Evolutionary conservation across 2,329 filamentous ascomycete species (phyloP).

Genomic region (Ceratocystis destructans): DNA sequence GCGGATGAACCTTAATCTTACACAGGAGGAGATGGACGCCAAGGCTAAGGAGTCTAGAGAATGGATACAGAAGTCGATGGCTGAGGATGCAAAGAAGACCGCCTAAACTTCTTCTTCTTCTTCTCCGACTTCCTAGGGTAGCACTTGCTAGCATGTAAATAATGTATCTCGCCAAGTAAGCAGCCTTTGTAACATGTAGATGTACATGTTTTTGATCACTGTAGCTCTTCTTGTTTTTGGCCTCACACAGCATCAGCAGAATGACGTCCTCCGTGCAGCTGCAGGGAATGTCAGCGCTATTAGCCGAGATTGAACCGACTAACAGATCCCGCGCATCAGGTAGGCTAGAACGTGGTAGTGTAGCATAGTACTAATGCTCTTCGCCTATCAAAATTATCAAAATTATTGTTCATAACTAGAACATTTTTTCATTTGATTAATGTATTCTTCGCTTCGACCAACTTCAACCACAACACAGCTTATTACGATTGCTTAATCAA

Average conservation of each 20-base stretch:
- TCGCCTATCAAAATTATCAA: neutral
- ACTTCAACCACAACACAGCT: neutral
- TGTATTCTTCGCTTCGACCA: neutral
- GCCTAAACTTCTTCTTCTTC: neutral
- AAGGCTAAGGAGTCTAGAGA: constrained; percentile 37
- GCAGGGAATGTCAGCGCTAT: neutral
- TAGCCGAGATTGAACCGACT: neutral
- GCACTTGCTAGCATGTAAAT: neutral
- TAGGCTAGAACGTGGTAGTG: neutral
- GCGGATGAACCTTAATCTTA: constrained; percentile 38
- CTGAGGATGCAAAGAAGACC: constrained; percentile 45
- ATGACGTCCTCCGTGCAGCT: neutral
- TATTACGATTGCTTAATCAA: neutral
- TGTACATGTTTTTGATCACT: neutral
- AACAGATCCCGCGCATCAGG: neutral
- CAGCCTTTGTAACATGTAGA: neutral
- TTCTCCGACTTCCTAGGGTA: neutral
- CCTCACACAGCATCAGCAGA: neutral
- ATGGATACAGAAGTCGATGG: constrained; percentile 61
- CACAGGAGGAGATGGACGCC: constrained; percentile 43
- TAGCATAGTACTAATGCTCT: neutral
- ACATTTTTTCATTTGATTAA: constrained; percentile 6
- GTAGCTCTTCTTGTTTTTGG: neutral
- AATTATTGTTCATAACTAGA: neutral
- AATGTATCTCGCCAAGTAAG: too few species aligned